Percentiles rank a stretch among this genome's conserved stretches.
Conservation (phyloP, 2,329 filamentous ascomycete species). For the Trichoderma harzianum region DNA sequence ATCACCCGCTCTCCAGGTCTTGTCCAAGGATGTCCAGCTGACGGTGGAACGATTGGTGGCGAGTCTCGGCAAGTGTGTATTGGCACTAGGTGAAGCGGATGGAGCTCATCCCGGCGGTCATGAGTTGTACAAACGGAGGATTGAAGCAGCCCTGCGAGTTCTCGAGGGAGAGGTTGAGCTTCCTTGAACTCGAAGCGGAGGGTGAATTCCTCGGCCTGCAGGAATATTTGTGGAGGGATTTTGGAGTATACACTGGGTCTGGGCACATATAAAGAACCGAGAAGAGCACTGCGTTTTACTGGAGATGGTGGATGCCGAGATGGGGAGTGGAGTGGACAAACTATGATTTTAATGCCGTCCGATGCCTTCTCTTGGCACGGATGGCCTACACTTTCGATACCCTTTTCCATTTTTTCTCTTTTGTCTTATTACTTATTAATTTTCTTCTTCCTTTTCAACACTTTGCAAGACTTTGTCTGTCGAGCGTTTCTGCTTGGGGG, state of each 20-base stretch:
- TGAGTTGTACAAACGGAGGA: constrained; percentile 63
- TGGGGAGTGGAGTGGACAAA: not conserved
- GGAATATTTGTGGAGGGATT: not conserved
- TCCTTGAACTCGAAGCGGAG: not conserved
- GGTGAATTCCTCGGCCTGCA: not conserved
- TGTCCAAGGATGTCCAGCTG: constrained; percentile 55
- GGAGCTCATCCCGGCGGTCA: constrained; percentile 56
- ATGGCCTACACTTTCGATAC: constrained; percentile 26
- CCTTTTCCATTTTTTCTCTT: constrained; percentile 19
- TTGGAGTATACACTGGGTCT: not conserved
- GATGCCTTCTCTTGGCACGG: not conserved
- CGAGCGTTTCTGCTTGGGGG: not conserved
- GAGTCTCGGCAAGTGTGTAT: constrained; percentile 57
- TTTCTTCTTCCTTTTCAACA: not conserved
- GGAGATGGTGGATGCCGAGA: not conserved
- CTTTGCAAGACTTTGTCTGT: not conserved
- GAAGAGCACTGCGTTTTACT: not conserved
- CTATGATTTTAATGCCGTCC: constrained; percentile 14
- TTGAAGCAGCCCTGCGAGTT: constrained; percentile 71
- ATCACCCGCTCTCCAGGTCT: constrained; percentile 44
- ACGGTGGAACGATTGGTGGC: constrained; percentile 59
- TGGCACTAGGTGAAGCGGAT: constrained; percentile 55
- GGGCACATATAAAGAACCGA: not conserved
- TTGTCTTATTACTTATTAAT: not conserved
- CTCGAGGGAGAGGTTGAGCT: constrained; percentile 57